These are phyloP conservation scores for Ceratocystis papillata DNA, from an alignment of 2,329 filamentous ascomycete species.

Conservation along the genomic window DNA sequence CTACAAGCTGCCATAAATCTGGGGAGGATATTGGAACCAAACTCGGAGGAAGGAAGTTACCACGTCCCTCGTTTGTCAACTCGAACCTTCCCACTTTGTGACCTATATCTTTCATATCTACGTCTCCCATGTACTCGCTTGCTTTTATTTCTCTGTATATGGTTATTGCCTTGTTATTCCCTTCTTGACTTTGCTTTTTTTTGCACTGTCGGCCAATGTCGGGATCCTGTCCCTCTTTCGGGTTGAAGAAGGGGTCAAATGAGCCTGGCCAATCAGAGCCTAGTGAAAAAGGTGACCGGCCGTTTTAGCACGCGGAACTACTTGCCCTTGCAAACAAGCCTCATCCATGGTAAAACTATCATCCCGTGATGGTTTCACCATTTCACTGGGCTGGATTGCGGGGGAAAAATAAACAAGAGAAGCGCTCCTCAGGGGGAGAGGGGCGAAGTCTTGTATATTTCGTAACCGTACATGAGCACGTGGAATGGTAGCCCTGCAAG, in stretches of 20 bases:
- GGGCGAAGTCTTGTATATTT: background rate
- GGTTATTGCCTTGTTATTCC: constrained; percentile 8
- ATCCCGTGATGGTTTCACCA: constrained; percentile 13
- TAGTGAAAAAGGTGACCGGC: background rate
- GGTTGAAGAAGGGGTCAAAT: background rate
- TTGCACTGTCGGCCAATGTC: background rate
- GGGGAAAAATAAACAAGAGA: constrained; percentile 3
- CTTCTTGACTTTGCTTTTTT: background rate
- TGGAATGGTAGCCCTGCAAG: no score
- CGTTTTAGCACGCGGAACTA: constrained; percentile 3
- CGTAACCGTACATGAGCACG: no score
- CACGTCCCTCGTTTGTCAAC: background rate
- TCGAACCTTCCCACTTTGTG: background rate
- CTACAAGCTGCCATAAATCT: background rate
- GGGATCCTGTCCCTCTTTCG: background rate
- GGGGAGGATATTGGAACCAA: constrained; percentile 4
- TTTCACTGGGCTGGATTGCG: constrained; percentile 3
- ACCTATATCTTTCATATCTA: background rate
- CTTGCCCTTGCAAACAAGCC: background rate
- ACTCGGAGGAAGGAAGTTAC: constrained; percentile 6
- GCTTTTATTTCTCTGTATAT: background rate
- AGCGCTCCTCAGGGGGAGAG: background rate
- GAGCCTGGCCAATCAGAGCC: background rate
- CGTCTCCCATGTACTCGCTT: background rate
- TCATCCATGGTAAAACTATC: background rate